Evolutionary conservation across 1,284 basidiomycete species (phyloP), one percentile per base, ranked within the genome.

Genomic region (Puccinia novopanici): DNA sequence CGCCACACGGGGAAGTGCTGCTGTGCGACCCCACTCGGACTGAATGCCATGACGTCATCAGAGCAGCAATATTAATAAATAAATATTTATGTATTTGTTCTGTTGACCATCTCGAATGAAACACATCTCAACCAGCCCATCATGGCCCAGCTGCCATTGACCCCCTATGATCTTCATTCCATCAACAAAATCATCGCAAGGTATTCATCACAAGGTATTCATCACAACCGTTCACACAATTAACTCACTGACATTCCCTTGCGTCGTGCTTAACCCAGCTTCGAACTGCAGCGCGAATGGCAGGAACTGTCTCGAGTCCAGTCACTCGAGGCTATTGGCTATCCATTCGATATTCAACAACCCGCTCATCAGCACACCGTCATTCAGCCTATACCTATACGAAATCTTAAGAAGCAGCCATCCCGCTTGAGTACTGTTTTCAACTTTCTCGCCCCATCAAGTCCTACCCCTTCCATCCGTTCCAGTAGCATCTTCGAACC

Each of bases 281-380:
- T 80, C 42, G 57, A 80, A 42, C 48, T 73, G 2, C 78, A 80
- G 59, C 57, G 78, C 27, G 78, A 80, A 80, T 80, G 78, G 78
- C 63, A 63, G 34, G 71, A 45, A 13, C 45, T 80, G 19, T 80
- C 78, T 30, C 27, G 17, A 17, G 30, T 74, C 22, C 8, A 65
- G 27, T 63, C 42, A n/a, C 48, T 80, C 34, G 34, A 73, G 45
- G 42, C 54, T 30, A 57, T 80, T 45, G 78, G 78, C 17, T 52
- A 63, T n/a, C 78, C 78, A 61, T 80, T 73, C 48, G 40, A 72
- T 22, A n/a, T n/a, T n/a, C 57, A 71, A 45, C 34, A 45, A 15
- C 45, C 45, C 15, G 45, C 45, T 24, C 9, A 19, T 59, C 63
- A 54, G 55, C 27, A n/a, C 19, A 27, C 40, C 15, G 22, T 22